A percentile compares a stretch with the other conserved stretches of the same genome.
These are phyloP conservation scores for Tolypocladium amazonense DNA, from an alignment of 2,329 filamentous ascomycete species.

Conservation along the genomic window DNA sequence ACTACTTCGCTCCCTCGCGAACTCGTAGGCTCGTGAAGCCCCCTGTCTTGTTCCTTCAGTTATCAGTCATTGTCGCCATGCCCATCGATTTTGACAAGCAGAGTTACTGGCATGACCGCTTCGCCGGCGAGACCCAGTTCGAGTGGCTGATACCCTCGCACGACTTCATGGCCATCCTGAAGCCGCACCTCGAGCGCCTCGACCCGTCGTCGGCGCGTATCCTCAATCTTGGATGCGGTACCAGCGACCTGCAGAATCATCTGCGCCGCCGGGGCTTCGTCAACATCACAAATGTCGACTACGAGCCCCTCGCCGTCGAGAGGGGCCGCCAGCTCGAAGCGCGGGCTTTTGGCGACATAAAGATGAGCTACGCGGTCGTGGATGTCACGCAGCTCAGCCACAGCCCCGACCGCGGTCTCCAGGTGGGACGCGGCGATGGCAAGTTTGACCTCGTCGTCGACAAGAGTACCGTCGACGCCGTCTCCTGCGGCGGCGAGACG, in stretches of 20 bases:
- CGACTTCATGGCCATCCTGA: conserved; percentile 27
- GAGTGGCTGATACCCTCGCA: conserved; percentile 36
- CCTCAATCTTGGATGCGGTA: conserved; percentile 37
- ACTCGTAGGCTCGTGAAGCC: background rate
- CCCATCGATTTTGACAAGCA: conserved; percentile 34
- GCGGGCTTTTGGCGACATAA: conserved; percentile 30
- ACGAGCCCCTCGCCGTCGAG: conserved; percentile 34
- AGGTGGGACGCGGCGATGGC: background rate
- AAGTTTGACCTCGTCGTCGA: conserved; percentile 34
- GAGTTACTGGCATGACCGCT: conserved; percentile 38
- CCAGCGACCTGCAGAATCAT: conserved; percentile 37
- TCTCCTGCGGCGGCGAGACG: conserved; percentile 32
- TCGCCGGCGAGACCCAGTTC: conserved; percentile 31
- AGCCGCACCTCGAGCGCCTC: conserved; percentile 23
- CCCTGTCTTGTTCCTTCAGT: background rate
- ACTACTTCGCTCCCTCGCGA: background rate
- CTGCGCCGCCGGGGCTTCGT: conserved; percentile 30
- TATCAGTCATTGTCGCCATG: conserved; percentile 10
- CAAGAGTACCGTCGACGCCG: conserved; percentile 38
- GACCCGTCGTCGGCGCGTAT: conserved; percentile 18
- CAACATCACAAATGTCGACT: conserved; percentile 37
- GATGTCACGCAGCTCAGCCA: conserved; percentile 30
- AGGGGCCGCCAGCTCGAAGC: conserved; percentile 30
- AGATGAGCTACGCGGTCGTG: conserved; percentile 30
- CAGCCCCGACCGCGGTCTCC: background rate